A percentile compares a stretch with the other conserved stretches of the same genome.
Evolutionary conservation across 1,284 basidiomycete species (phyloP).

Genomic region (Coniferiporia weirii): DNA sequence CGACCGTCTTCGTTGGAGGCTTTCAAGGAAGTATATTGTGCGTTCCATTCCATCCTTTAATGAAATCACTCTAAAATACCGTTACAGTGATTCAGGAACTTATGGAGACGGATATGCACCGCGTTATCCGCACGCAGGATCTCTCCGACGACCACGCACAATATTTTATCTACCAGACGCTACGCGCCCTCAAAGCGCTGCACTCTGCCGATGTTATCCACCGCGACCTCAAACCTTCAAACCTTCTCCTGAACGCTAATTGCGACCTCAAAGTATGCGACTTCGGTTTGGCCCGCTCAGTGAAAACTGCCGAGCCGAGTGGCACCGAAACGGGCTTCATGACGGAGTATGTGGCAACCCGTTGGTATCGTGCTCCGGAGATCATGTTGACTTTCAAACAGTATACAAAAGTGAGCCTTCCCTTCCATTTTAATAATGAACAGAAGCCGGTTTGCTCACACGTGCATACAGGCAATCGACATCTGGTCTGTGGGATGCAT

Average conservation of each 20-base stretch:
- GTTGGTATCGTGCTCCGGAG: constrained; percentile 92
- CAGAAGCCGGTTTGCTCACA: constrained; percentile 21
- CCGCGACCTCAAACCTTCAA: constrained; percentile 93
- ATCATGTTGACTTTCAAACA: constrained; percentile 97
- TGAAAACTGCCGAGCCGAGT: constrained; percentile 80
- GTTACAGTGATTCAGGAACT: constrained; percentile 66
- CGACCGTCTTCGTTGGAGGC: constrained; percentile 83
- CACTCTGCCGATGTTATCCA: constrained; percentile 95
- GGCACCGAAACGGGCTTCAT: constrained; percentile 87
- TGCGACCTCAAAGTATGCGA: constrained; percentile 96
- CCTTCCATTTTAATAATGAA: constrained; percentile 21
- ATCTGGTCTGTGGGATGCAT: constrained; percentile 98
- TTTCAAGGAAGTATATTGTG: constrained; percentile 91
- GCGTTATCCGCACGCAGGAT: constrained; percentile 74
- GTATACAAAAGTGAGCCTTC: constrained; percentile 74
- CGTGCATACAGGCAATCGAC: constrained; percentile 64
- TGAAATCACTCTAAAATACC: not conserved
- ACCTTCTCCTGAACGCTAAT: constrained; percentile 92
- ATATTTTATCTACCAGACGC: constrained; percentile 82
- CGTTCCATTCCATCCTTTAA: constrained; percentile 27
- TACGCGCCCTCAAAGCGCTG: constrained; percentile 89
- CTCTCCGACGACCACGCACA: constrained; percentile 77
- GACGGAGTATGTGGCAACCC: constrained; percentile 93
- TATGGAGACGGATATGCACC: constrained; percentile 72
- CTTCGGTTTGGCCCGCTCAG: constrained; percentile 86